These are phyloP conservation scores for Luvunga scandens DNA, from an alignment of 345 rosid genomes.

Conservation along the genomic window DNA sequence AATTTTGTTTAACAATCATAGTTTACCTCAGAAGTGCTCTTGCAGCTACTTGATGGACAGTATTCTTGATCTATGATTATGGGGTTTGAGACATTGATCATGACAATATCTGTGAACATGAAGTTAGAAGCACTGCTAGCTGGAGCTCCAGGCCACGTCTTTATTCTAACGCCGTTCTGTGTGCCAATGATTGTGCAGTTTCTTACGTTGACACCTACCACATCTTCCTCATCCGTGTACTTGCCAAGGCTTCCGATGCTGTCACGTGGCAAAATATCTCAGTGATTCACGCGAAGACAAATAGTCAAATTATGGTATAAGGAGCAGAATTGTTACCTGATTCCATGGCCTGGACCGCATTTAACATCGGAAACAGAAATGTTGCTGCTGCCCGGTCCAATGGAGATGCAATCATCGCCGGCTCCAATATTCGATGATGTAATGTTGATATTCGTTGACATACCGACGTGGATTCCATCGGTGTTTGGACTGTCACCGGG, in stretches of 20 bases:
- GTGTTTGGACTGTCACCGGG: slow-evolving; percentile 67
- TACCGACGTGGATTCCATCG: slow-evolving; percentile 54
- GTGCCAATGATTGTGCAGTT: slow-evolving; percentile 48
- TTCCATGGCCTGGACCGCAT: slow-evolving; percentile 67
- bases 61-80: slow-evolving; percentile 54
- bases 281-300: background rate
- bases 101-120: slow-evolving; percentile 34
- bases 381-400: slow-evolving; percentile 47
- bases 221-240: slow-evolving; percentile 38
- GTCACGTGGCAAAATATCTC: background rate
- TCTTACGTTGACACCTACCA: slow-evolving; percentile 31
- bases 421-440: slow-evolving; percentile 37
- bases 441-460: slow-evolving; percentile 38
- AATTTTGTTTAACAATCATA: background rate
- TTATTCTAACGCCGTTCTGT: slow-evolving; percentile 49
- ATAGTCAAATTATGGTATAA: background rate
- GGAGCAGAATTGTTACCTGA: slow-evolving; percentile 34
- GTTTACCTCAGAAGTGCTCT: slow-evolving; percentile 21
- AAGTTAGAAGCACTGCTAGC: slow-evolving; percentile 37
- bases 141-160: slow-evolving; percentile 46
- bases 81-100: slow-evolving; percentile 56
- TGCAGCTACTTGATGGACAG: slow-evolving; percentile 40
- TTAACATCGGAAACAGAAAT: slow-evolving; percentile 25
- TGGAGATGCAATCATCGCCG: slow-evolving; percentile 63
- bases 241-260: slow-evolving; percentile 65